Conservation (phyloP, 2,329 filamentous ascomycete species). For the Annulohypoxylon truncatum region DNA sequence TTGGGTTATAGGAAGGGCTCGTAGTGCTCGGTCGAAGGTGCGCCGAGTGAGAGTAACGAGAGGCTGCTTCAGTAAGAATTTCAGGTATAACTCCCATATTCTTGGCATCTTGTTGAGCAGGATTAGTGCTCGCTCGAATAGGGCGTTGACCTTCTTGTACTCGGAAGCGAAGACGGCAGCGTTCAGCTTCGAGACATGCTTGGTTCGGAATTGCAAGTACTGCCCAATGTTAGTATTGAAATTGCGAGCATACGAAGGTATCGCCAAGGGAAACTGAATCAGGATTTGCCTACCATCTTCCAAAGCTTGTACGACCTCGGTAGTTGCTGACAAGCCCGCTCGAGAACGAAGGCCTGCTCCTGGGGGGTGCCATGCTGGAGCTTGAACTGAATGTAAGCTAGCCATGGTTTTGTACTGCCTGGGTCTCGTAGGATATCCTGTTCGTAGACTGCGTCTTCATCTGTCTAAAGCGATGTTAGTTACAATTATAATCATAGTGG, state of each 20-base stretch:
- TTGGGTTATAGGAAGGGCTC: slow-evolving; percentile 92
- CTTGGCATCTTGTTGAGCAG: slow-evolving; percentile 98
- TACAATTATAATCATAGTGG: background rate
- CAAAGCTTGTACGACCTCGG: slow-evolving; percentile 98
- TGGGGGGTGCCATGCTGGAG: slow-evolving; percentile 83
- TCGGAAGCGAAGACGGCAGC: slow-evolving; percentile 82
- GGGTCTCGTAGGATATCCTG: slow-evolving; percentile 91
- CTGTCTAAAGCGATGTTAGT: slow-evolving; percentile 65
- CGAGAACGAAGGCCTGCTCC: slow-evolving; percentile 88
- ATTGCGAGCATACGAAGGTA: background rate
- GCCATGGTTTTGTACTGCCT: slow-evolving; percentile 91
- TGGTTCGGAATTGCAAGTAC: slow-evolving; percentile 88
- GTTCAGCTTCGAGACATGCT: slow-evolving; percentile 85
- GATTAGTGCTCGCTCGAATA: slow-evolving; percentile 93
- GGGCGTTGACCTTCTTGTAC: slow-evolving; percentile 91
- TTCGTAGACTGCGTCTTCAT: slow-evolving; percentile 95
- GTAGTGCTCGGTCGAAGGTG: slow-evolving; percentile 91
- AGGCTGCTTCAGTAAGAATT: slow-evolving; percentile 91
- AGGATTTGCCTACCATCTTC: slow-evolving; percentile 76
- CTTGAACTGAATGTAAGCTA: slow-evolving; percentile 94
- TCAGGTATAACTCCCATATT: slow-evolving; percentile 98
- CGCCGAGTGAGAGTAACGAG: slow-evolving; percentile 85
- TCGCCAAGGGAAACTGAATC: slow-evolving; percentile 11
- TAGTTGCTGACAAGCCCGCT: slow-evolving; percentile 88
- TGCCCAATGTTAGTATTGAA: slow-evolving; percentile 50